Conservation (phyloP, 1,284 basidiomycete species). For the Ceratobasidium sp. region DNA sequence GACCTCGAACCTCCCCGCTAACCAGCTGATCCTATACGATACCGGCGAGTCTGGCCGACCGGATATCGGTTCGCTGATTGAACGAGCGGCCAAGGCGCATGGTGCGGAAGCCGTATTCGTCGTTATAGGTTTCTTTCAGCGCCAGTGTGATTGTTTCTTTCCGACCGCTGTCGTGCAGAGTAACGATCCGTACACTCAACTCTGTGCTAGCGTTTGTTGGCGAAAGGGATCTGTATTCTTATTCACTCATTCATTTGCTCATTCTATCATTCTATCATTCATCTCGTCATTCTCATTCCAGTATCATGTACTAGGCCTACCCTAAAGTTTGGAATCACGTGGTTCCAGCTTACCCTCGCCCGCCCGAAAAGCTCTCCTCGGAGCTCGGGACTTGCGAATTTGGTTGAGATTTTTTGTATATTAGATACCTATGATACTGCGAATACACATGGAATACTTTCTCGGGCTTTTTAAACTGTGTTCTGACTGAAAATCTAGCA, state of each 20-base stretch:
- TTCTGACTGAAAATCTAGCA: too few species aligned
- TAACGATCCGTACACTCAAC: constrained; percentile 37
- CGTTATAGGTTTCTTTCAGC: background rate
- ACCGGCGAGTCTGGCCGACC: constrained; percentile 39
- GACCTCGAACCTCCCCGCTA: constrained; percentile 33
- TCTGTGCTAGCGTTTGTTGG: constrained; percentile 36
- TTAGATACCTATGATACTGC: too few species aligned
- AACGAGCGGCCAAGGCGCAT: constrained; percentile 28
- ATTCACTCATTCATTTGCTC: constrained; percentile 3
- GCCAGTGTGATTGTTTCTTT: background rate
- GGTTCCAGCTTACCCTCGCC: too few species aligned
- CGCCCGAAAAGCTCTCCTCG: too few species aligned
- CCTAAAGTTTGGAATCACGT: too few species aligned
- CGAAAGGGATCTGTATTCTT: constrained; percentile 23
- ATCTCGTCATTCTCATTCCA: background rate
- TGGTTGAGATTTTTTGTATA: too few species aligned
- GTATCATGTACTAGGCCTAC: background rate
- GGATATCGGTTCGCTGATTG: constrained; percentile 33
- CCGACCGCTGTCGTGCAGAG: constrained; percentile 4
- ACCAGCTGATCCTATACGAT: constrained; percentile 40
- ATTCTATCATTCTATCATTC: too few species aligned
- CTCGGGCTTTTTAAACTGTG: too few species aligned
- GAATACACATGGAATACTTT: too few species aligned
- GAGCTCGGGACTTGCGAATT: too few species aligned
- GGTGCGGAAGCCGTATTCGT: constrained; percentile 41